Conservation (phyloP, 176 grass and related monocot species). For the Bonia amplexicaulis region DNA sequence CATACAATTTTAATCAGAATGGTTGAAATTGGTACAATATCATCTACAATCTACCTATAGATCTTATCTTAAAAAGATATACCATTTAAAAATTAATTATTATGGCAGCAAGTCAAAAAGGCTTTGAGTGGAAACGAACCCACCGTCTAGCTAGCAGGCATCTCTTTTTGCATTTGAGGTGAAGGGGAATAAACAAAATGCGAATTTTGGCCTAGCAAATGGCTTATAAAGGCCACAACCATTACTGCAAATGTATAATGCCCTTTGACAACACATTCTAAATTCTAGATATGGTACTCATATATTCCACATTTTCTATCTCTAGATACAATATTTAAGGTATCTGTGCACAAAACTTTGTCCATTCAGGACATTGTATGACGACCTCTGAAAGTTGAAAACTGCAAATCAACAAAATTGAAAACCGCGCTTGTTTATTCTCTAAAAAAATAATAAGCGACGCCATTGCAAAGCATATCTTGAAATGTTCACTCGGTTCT, state of each 20-base stretch:
- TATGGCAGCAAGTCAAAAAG: too few species aligned
- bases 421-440: background rate
- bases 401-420: background rate
- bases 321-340: constrained; percentile 47
- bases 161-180: constrained; percentile 35
- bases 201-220: constrained; percentile 14
- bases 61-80: too few species aligned
- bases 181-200: constrained; percentile 30
- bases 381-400: background rate
- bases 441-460: background rate
- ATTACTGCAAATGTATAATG: constrained; percentile 16
- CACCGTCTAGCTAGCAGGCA: background rate
- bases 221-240: constrained; percentile 22
- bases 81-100: too few species aligned
- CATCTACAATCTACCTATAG: too few species aligned
- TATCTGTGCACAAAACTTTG: constrained; percentile 29
- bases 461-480: too few species aligned
- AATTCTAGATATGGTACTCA: constrained; percentile 42
- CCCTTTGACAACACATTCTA: constrained; percentile 27
- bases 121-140: too few species aligned
- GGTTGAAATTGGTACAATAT: too few species aligned
- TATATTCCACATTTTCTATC: constrained; percentile 29
- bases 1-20: too few species aligned
- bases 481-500: too few species aligned
- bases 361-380: background rate